Conservation (phyloP, 495 filamentous ascomycete species). For the Mycothermus thermophilus region DNA sequence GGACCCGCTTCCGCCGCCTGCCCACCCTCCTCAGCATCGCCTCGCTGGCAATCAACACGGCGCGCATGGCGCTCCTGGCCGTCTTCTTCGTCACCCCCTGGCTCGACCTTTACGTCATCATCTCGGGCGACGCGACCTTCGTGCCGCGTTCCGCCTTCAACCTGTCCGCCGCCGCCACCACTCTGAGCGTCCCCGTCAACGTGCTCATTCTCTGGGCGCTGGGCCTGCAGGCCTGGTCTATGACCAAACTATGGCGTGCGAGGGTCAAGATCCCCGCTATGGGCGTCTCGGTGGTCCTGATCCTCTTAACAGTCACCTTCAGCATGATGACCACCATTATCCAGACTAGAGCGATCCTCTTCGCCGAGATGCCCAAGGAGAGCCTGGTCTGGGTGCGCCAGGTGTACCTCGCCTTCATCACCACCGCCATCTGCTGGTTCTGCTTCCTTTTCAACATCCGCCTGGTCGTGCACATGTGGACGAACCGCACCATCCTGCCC, state of each 20-base stretch:
- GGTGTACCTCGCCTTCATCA: conserved; percentile 40
- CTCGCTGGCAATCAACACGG: conserved; percentile 36
- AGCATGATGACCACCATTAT: conserved; percentile 44
- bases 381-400: conserved; percentile 34
- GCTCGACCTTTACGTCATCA: conserved; percentile 43
- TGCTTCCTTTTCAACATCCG: conserved; percentile 58
- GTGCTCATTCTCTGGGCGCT: conserved; percentile 51
- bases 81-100: conserved; percentile 47
- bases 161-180: conserved; percentile 36
- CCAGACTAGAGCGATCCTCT: conserved; percentile 40
- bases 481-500: conserved; percentile 19
- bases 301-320: conserved; percentile 43
- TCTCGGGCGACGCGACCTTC: conserved; percentile 40
- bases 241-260: conserved; percentile 35
- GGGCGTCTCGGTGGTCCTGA: conserved; percentile 36
- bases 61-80: conserved; percentile 45
- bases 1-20: conserved; percentile 8
- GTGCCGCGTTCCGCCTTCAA: conserved; percentile 35
- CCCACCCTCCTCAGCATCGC: conserved; percentile 15
- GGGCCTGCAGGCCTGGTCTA: conserved; percentile 56
- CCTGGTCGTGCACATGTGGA: conserved; percentile 38
- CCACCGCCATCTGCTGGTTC: conserved; percentile 61
- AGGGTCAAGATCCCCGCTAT: conserved; percentile 31
- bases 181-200: conserved; percentile 45
- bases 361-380: neutral